Evolutionary conservation across 352 stramenopile genomes (phyloP).

Genomic region (Pythium volutum): DNA sequence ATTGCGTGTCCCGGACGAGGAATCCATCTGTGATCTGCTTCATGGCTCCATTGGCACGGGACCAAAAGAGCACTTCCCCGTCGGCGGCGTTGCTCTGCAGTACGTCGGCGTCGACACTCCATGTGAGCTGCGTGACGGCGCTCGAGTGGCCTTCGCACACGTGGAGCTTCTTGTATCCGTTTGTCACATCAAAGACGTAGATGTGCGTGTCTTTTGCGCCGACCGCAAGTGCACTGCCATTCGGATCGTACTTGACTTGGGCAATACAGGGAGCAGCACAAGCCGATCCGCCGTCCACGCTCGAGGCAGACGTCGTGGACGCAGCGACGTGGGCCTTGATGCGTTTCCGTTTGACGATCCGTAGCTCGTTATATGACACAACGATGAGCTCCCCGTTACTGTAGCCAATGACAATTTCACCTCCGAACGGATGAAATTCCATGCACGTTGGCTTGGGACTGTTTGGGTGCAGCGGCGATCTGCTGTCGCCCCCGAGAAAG

Average conservation of each 20-base stretch:
- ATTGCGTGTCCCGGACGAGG: conserved; percentile 49
- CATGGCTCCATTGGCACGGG: conserved; percentile 29
- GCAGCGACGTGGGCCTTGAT: conserved; percentile 31
- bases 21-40: conserved; percentile 71
- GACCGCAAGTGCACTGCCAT: conserved; percentile 45
- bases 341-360: conserved; percentile 39
- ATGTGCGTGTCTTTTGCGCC: conserved; percentile 60
- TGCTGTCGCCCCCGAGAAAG: conserved; percentile 27
- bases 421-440: conserved; percentile 48
- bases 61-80: conserved; percentile 63
- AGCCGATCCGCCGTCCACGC: conserved; percentile 5
- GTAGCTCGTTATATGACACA: conserved; percentile 37
- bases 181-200: conserved; percentile 49
- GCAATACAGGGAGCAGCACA: conserved; percentile 20
- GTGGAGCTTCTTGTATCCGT: conserved; percentile 55
- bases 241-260: conserved; percentile 56
- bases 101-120: conserved; percentile 73
- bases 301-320: background rate
- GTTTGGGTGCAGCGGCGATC: background rate
- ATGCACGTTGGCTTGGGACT: conserved; percentile 42
- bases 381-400: conserved; percentile 52
- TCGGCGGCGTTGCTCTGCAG: conserved; percentile 79
- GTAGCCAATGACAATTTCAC: conserved; percentile 52
- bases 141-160: conserved; percentile 82
- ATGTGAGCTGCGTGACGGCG: conserved; percentile 83